Evolutionary conservation across 2,329 filamentous ascomycete species (phyloP).

Genomic region (Sphaceloma murrayae): DNA sequence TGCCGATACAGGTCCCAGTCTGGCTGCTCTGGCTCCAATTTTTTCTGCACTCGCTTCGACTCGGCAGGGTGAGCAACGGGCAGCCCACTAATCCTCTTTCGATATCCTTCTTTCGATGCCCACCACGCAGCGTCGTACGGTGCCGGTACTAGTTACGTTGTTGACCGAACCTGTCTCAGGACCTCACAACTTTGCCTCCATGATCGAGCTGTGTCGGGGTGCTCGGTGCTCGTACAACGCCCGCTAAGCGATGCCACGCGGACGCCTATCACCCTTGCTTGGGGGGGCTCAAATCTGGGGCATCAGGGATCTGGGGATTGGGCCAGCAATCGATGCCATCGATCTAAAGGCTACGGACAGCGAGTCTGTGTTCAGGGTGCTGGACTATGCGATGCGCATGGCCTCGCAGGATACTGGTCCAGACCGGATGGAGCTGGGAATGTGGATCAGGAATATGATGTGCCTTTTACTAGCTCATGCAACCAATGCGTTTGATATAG

Average conservation of each 20-base stretch:
- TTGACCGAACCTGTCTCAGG: too few species aligned
- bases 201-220: background rate
- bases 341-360: conserved; percentile 11
- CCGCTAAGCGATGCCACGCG: conserved; percentile 7
- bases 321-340: conserved; percentile 10
- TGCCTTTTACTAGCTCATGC: conserved; percentile 5
- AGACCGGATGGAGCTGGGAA: background rate
- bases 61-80: conserved; percentile 14
- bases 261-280: background rate
- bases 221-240: background rate
- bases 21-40: conserved; percentile 7
- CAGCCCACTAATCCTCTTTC: conserved; percentile 9
- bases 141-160: too few species aligned
- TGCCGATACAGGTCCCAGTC: conserved; percentile 14
- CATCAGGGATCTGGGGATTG: conserved; percentile 13
- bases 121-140: conserved; percentile 4
- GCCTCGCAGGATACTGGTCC: conserved; percentile 4
- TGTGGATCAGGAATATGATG: background rate
- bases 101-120: conserved; percentile 2
- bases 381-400: conserved; percentile 6
- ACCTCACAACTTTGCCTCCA: background rate
- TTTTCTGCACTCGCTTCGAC: conserved; percentile 13
- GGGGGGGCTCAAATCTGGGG: conserved; percentile 6
- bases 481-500: conserved; percentile 11
- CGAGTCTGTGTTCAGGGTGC: conserved; percentile 5